phyloP scores from a whole-genome alignment of 140 eudicot species.

The Oenanthe javanica region DNA sequence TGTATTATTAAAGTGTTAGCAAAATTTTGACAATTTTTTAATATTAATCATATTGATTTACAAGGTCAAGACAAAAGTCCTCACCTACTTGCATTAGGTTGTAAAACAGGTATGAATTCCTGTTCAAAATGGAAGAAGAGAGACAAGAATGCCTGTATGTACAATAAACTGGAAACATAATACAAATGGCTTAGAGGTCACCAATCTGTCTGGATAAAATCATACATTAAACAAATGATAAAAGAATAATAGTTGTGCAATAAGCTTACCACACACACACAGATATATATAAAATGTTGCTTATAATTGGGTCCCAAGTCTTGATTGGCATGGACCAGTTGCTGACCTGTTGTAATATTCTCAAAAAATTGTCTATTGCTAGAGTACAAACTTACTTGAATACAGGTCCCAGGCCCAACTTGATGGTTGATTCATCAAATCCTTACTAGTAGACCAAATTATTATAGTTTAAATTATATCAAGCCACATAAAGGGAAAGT shows the following conservation, averaged over 20 bases:
- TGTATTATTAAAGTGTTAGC: neutral
- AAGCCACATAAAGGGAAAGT: conserved; percentile 5
- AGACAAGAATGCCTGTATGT: neutral
- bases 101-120: neutral
- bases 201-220: neutral
- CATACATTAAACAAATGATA: neutral
- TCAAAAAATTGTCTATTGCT: neutral
- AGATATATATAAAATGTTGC: no score
- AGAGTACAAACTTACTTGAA: neutral
- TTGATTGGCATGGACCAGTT: neutral
- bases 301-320: neutral
- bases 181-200: no score
- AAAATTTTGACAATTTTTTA: no score
- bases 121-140: neutral
- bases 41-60: neutral
- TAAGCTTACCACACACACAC: no score
- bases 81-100: neutral
- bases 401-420: neutral
- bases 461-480: neutral
- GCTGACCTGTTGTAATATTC: conserved; percentile 1
- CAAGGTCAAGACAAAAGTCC: neutral
- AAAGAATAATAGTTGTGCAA: no score
- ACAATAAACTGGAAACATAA: neutral
- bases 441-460: neutral
- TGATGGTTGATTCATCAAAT: neutral